Base-by-base conservation (phyloP, 2,329 filamentous ascomycete species). In the Sarocladium kiliense region DNA sequence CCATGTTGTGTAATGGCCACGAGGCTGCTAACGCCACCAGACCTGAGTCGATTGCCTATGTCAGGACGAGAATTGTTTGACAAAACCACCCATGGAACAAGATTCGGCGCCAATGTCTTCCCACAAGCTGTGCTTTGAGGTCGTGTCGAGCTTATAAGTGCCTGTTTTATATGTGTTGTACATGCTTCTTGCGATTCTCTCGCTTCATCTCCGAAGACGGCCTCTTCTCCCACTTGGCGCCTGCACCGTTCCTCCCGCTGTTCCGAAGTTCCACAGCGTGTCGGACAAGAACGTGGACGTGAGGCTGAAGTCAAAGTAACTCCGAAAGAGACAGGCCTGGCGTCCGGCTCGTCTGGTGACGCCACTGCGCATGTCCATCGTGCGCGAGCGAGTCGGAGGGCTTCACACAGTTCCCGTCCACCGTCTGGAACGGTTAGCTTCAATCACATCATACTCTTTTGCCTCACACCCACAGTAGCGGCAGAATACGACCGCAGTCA, bases 241-340 rank as follows among this genome's bases (percentile, higher is more conserved):
- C 23, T 21, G 18, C 18, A 44, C 19, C 41, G 21, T 44, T 44
- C n/a, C 19, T 25, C 7, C 41, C 41, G 16, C 41, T 16, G 21
- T 47, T 27, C 44, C 44, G 44, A 47, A 30, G 44, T 47, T 27
- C 23, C 44, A 47, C 44, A 16, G n/a, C 44, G 27, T 27, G n/a
- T n/a, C 21, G n/a, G 19, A 16, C 12, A 25, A 44, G 9, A 44
- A 21, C 41, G 41, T 44, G 18, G 18, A 25, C 21, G 21, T 25
- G 41, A 44, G 41, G 21, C 41, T 25, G 21, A 25, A 44, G 41
- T 21, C 41, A 44, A 44, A 25, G 19, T 18, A 12, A 7, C 23
- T 18, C 41, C 41, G 41, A 25, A 44, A 16, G 7, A 25, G 7
- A 7, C 41, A 19, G 5, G n/a, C n/a, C n/a, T n/a, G n/a, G n/a